Percentiles rank a stretch among this genome's conserved stretches.
These are phyloP conservation scores for Thozetella sp. DNA, from an alignment of 495 filamentous ascomycete species.

Conservation along the genomic window DNA sequence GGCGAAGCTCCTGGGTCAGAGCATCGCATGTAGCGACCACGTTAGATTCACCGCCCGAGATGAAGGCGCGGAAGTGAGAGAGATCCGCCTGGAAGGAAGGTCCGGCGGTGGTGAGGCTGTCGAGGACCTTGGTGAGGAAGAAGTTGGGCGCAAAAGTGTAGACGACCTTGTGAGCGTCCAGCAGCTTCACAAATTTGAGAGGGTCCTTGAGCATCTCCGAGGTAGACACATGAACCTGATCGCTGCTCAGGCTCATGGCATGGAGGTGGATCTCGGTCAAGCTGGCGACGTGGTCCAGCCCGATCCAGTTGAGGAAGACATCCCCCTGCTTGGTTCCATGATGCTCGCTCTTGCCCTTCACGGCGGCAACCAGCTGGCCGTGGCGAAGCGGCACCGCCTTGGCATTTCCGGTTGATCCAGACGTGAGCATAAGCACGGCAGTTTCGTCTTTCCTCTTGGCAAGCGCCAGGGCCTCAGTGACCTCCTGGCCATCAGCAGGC, in stretches of 20 bases:
- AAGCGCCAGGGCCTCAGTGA: too few species aligned
- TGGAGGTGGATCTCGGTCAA: constrained; percentile 52
- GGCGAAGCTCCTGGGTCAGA: constrained; percentile 26
- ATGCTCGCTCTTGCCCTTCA: too few species aligned
- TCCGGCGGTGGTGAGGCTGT: too few species aligned
- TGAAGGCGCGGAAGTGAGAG: constrained; percentile 10
- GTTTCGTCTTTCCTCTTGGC: too few species aligned
- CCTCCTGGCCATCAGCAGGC: too few species aligned
- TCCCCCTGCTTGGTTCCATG: too few species aligned
- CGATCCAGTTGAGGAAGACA: constrained; percentile 58
- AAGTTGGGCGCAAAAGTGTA: constrained; percentile 59
- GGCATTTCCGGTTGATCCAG: too few species aligned
- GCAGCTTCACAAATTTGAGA: constrained; percentile 36
- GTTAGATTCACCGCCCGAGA: constrained; percentile 25
- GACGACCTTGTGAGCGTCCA: constrained; percentile 41
- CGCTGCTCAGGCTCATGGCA: constrained; percentile 35
- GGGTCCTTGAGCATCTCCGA: constrained; percentile 44
- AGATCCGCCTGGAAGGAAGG: too few species aligned
- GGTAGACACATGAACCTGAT: constrained; percentile 49
- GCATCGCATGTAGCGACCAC: constrained; percentile 17
- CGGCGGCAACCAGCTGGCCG: too few species aligned
- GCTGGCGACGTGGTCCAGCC: constrained; percentile 55
- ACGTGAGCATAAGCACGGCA: too few species aligned
- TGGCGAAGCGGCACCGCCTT: too few species aligned
- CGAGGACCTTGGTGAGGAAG: constrained; percentile 44